phyloP scores from a whole-genome alignment of 2,329 filamentous ascomycete species.

The Xylariaceae sp. region DNA sequence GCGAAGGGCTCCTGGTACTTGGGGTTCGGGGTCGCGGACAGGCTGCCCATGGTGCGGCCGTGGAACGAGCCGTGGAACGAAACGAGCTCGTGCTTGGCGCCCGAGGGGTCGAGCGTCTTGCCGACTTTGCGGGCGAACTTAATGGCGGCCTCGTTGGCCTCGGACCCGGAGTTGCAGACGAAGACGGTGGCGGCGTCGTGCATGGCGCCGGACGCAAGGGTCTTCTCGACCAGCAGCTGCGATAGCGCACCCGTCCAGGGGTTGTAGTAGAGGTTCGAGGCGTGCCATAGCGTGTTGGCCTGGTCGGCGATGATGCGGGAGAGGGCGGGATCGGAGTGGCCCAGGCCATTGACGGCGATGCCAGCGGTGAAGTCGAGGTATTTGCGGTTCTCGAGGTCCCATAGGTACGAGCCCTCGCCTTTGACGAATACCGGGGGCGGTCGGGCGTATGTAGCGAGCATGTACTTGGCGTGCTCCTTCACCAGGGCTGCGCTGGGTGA shows the following conservation, averaged over 20 bases:
- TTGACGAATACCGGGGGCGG: constrained; percentile 86
- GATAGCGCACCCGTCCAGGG: constrained; percentile 90
- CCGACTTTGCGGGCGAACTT: constrained; percentile 95
- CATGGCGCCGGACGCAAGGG: constrained; percentile 75
- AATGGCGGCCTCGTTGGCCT: constrained; percentile 96
- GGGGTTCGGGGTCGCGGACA: constrained; percentile 95
- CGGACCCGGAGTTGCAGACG: constrained; percentile 92
- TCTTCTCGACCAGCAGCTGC: constrained; percentile 78
- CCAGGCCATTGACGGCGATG: constrained; percentile 90
- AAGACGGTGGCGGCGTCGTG: constrained; percentile 76
- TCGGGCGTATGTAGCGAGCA: constrained; percentile 93
- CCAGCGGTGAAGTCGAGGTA: constrained; percentile 95
- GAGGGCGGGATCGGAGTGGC: constrained; percentile 82
- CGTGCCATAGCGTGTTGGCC: constrained; percentile 77
- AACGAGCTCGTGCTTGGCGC: constrained; percentile 76
- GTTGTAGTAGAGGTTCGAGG: constrained; percentile 96
- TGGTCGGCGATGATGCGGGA: constrained; percentile 66
- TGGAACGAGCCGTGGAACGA: constrained; percentile 94
- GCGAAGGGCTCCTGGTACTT: constrained; percentile 96
- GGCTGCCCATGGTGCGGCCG: constrained; percentile 88
- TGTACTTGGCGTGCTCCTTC: constrained; percentile 73
- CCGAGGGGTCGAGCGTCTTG: constrained; percentile 66
- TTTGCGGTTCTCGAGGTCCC: constrained; percentile 81
- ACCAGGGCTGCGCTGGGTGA: constrained; percentile 64
- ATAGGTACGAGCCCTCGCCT: constrained; percentile 82